These are phyloP conservation scores for Ogataea zsoltii DNA, from an alignment of 805 yeast genomes.

Conservation along the genomic window DNA sequence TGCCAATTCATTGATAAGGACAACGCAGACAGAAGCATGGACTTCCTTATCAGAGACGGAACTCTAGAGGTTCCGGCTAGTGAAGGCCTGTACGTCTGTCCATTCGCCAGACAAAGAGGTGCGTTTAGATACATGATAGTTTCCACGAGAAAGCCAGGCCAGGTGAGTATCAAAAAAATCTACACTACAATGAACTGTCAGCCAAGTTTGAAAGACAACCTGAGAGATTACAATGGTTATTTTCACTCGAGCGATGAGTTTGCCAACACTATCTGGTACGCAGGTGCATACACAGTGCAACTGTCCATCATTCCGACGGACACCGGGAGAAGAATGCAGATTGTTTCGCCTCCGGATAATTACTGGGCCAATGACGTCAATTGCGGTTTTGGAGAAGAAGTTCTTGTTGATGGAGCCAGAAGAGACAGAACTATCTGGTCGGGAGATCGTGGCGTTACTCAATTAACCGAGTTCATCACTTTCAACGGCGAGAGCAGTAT, in stretches of 20 bases:
- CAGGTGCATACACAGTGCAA: constrained; percentile 5
- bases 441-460: constrained; percentile 2
- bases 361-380: constrained; percentile 6
- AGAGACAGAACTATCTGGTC: constrained; percentile 4
- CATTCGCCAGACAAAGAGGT: constrained; percentile 1
- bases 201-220: constrained; percentile 1
- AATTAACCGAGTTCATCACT: constrained; percentile 2
- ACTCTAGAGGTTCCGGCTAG: constrained; percentile 3
- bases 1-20: constrained; percentile 5
- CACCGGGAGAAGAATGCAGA: constrained; percentile 4
- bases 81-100: constrained; percentile 3
- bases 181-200: constrained; percentile 5
- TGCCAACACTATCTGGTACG: constrained; percentile 6
- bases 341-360: constrained; percentile 1
- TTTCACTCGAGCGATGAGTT: constrained; percentile 3
- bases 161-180: neutral
- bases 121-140: constrained; percentile 4
- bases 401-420: constrained; percentile 3
- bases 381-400: constrained; percentile 4
- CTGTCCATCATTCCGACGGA: constrained; percentile 3
- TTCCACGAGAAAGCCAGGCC: constrained; percentile 3
- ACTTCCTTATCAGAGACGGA: constrained; percentile 4
- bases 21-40: constrained; percentile 3
- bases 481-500: constrained; percentile 4
- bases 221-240: constrained; percentile 2